Conservation (phyloP, 2,329 filamentous ascomycete genomes). For the Paecilomyces sp. region DNA sequence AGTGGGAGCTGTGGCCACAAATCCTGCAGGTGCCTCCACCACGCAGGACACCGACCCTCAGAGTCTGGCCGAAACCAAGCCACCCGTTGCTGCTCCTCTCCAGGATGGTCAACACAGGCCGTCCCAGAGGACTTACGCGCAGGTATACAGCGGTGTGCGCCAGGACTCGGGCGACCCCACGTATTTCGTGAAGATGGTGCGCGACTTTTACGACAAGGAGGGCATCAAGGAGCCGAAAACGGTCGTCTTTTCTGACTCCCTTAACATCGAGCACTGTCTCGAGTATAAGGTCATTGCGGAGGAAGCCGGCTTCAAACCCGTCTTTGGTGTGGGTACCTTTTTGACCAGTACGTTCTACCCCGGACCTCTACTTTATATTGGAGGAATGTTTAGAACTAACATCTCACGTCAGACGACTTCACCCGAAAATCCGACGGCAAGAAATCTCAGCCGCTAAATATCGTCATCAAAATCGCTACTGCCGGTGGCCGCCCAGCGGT, state of each 20-base stretch:
- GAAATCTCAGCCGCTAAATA: constrained; percentile 89
- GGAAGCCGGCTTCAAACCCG: constrained; percentile 70
- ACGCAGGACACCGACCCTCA: constrained; percentile 34
- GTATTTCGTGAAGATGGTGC: constrained; percentile 70
- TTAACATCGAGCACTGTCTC: constrained; percentile 84
- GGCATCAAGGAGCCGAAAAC: constrained; percentile 75
- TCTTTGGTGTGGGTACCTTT: constrained; percentile 92
- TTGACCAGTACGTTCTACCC: constrained; percentile 59
- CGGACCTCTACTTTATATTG: too few relatives aligned
- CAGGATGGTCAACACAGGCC: constrained; percentile 30
- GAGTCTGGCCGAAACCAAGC: constrained; percentile 30
- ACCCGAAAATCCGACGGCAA: constrained; percentile 60
- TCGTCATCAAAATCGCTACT: constrained; percentile 93
- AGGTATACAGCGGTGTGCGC: constrained; percentile 74
- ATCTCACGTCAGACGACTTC: constrained; percentile 62
- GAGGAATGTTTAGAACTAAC: background rate
- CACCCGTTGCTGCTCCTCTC: constrained; percentile 40
- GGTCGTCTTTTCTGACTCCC: constrained; percentile 91
- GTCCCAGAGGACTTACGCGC: constrained; percentile 60
- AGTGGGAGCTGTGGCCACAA: constrained; percentile 30
- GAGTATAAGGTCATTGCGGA: constrained; percentile 84
- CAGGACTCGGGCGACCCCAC: constrained; percentile 86
- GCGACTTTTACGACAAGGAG: constrained; percentile 69
- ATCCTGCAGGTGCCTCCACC: constrained; percentile 33
- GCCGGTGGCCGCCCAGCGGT: constrained; percentile 74